Evolutionary conservation across 2,329 filamentous ascomycete species (phyloP).

Genomic region (Herpotrichia juniperi): DNA sequence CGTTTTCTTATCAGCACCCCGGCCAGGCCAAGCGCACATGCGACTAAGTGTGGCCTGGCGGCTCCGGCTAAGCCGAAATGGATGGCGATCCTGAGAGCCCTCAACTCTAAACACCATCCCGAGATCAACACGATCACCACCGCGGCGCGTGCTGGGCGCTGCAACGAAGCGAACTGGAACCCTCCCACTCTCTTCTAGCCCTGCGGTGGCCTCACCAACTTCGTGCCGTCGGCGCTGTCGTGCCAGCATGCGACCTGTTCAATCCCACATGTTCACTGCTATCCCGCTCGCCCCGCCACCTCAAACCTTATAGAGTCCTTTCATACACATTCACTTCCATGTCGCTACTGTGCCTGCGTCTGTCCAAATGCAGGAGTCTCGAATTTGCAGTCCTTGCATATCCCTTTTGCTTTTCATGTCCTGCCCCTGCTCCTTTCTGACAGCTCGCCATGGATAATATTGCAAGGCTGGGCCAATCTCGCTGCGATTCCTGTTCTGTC

Average conservation of each 20-base stretch:
- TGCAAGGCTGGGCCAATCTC: neutral
- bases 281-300: constrained; percentile 4
- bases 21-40: neutral
- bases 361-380: neutral
- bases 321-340: neutral
- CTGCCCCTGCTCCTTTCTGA: neutral
- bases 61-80: neutral
- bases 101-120: neutral
- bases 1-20: constrained; percentile 16
- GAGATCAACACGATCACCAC: neutral
- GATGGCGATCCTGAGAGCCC: neutral
- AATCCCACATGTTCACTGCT: constrained; percentile 1
- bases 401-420: constrained; percentile 2
- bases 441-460: neutral
- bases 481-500: neutral
- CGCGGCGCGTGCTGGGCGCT: neutral
- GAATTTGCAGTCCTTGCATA: constrained; percentile 1
- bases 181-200: neutral
- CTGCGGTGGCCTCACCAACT: neutral
- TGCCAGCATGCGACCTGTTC: constrained; percentile 4
- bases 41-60: neutral
- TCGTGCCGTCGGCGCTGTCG: constrained; percentile 1
- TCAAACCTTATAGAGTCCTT: neutral
- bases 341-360: constrained; percentile 3
- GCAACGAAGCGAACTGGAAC: neutral